Percentiles rank a stretch among this genome's conserved stretches.
Evolutionary conservation across 768 basidiomycete species (phyloP).

Genomic region (Tulasnella sp.): DNA sequence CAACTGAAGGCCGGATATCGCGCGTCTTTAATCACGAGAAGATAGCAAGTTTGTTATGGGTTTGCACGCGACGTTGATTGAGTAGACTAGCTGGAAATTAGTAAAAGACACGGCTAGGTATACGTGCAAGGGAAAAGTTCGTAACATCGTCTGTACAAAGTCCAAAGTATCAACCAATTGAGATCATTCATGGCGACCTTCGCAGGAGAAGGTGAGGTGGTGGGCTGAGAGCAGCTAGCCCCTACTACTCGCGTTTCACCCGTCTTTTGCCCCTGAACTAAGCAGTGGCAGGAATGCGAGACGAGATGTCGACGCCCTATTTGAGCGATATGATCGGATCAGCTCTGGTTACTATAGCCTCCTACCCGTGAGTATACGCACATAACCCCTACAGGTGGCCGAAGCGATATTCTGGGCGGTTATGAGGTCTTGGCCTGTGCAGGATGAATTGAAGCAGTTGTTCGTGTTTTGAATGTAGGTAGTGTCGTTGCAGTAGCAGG

Average conservation of each 20-base stretch:
- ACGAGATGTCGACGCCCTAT: neutral
- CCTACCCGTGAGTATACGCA: neutral
- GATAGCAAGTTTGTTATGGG: no score
- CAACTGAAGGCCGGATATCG: no score
- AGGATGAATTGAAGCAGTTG: neutral
- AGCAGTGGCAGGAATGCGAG: neutral
- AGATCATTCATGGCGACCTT: neutral
- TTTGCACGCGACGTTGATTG: no score
- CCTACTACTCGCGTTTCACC: neutral
- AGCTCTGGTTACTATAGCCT: neutral
- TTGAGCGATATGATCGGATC: neutral
- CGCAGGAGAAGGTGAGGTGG: neutral
- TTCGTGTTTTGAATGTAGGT: neutral
- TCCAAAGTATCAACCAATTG: neutral
- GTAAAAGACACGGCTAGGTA: no score
- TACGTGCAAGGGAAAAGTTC: neutral
- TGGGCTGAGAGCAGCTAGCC: neutral
- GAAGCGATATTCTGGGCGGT: neutral
- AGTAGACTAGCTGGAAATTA: no score
- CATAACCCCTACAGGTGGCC: neutral
- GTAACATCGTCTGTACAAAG: neutral
- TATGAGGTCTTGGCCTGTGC: neutral
- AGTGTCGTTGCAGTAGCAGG: neutral
- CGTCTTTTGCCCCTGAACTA: neutral
- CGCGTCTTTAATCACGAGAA: no score